These are phyloP conservation scores for Limtongozyma cylindracea DNA, from an alignment of 805 yeast species.

Conservation along the genomic window DNA sequence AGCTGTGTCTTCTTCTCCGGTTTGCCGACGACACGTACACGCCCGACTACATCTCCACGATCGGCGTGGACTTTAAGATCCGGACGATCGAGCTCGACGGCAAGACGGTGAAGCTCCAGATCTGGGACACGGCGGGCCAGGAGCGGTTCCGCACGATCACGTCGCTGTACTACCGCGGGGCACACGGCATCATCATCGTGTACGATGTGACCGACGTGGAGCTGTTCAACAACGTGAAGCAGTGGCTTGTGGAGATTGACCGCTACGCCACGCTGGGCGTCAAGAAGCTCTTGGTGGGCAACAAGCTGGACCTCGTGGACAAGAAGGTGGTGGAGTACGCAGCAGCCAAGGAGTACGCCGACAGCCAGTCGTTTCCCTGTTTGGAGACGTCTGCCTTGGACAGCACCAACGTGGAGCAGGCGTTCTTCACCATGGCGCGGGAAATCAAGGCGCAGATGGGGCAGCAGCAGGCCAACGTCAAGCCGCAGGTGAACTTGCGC, in stretches of 20 bases:
- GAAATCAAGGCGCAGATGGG: slow-evolving; percentile 87
- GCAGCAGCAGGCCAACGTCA: slow-evolving; percentile 10
- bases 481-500: slow-evolving; percentile 44
- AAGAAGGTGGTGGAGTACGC: slow-evolving; percentile 90
- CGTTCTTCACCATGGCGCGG: slow-evolving; percentile 95
- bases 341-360: slow-evolving; percentile 94
- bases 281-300: slow-evolving; percentile 85
- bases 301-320: slow-evolving; percentile 83
- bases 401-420: slow-evolving; percentile 94
- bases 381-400: slow-evolving; percentile 90
- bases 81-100: slow-evolving; percentile 88
- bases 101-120: slow-evolving; percentile 89
- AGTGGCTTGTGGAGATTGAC: slow-evolving; percentile 97
- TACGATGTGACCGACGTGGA: slow-evolving; percentile 97
- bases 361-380: slow-evolving; percentile 80
- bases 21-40: slow-evolving; percentile 96
- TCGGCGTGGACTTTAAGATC: slow-evolving; percentile 89
- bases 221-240: slow-evolving; percentile 86
- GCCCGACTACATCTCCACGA: slow-evolving; percentile 89
- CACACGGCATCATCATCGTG: slow-evolving; percentile 94
- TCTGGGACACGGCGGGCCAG: slow-evolving; percentile 99
- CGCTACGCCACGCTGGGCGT: slow-evolving; percentile 96
- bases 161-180: slow-evolving; percentile 92
- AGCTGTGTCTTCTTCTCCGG: slow-evolving; percentile 81
- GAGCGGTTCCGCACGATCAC: slow-evolving; percentile 96